Evolutionary conservation across 2,329 filamentous ascomycete genomes (phyloP).

Genomic region (Byssoonygena ceratinophila): DNA sequence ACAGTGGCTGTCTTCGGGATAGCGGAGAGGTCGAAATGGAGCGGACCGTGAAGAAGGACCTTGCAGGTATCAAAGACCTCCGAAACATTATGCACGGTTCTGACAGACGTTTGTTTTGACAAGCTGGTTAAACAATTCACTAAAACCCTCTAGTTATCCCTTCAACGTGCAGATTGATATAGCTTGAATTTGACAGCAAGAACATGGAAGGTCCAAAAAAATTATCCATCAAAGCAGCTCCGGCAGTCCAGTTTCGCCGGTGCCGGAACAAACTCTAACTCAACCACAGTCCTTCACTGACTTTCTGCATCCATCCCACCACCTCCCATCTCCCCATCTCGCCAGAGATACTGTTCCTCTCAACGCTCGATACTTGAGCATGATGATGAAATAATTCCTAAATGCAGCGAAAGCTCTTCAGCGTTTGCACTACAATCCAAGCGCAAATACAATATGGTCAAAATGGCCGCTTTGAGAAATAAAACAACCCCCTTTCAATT

Average conservation of each 20-base stretch:
- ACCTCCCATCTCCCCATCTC: background rate
- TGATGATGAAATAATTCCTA: background rate
- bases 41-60: constrained; percentile 28
- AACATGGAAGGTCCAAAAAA: constrained; percentile 3
- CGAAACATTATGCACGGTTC: constrained; percentile 30
- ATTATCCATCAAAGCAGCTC: background rate
- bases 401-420: too few relatives aligned
- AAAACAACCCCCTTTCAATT: background rate
- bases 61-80: constrained; percentile 31
- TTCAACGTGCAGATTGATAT: background rate
- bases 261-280: background rate
- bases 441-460: background rate
- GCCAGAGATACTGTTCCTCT: background rate
- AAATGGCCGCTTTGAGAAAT: background rate
- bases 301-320: background rate
- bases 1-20: constrained; percentile 27
- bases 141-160: too few relatives aligned
- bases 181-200: constrained; percentile 15
- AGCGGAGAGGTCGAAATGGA: constrained; percentile 27
- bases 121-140: too few relatives aligned
- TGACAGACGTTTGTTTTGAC: background rate
- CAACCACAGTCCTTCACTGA: background rate
- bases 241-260: background rate
- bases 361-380: background rate
- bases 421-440: too few relatives aligned